These are phyloP conservation scores for Gnomoniopsis sp. DNA, from an alignment of 2,329 filamentous ascomycete species.

Conservation along the genomic window DNA sequence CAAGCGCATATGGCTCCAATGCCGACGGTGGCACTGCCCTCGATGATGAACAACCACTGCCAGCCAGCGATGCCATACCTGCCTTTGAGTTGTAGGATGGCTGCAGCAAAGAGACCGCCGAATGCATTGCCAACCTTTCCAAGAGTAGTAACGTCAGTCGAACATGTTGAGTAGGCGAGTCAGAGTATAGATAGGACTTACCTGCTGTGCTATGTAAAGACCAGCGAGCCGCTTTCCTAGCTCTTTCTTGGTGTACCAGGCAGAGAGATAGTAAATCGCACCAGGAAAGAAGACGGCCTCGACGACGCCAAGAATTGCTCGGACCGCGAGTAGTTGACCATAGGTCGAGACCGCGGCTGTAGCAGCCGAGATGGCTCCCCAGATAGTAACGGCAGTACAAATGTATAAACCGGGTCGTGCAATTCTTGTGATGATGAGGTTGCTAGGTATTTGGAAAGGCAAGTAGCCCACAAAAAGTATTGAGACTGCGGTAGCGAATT, in stretches of 20 bases:
- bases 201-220: slow-evolving; percentile 32
- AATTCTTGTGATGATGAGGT: slow-evolving; percentile 25
- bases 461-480: slow-evolving; percentile 45
- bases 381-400: slow-evolving; percentile 26
- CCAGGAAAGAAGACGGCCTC: slow-evolving; percentile 35
- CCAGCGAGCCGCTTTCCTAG: slow-evolving; percentile 33
- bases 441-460: slow-evolving; percentile 35
- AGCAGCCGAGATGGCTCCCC: slow-evolving; percentile 29
- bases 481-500: slow-evolving; percentile 37
- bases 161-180: not conserved
- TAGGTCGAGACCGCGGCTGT: slow-evolving; percentile 34
- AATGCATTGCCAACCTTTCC: slow-evolving; percentile 39
- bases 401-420: slow-evolving; percentile 26
- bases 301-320: slow-evolving; percentile 34
- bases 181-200: not conserved
- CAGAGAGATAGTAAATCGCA: slow-evolving; percentile 37
- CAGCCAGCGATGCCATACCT: slow-evolving; percentile 45
- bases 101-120: slow-evolving; percentile 46
- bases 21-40: slow-evolving; percentile 40
- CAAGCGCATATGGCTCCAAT: slow-evolving; percentile 29
- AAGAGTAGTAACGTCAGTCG: not conserved
- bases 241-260: slow-evolving; percentile 38
- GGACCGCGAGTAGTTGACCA: slow-evolving; percentile 29
- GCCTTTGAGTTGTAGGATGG: slow-evolving; percentile 43
- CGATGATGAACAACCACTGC: slow-evolving; percentile 51